Evolutionary conservation across 2,329 filamentous ascomycete species (phyloP).

Genomic region (Colletotrichum orchidophilum): DNA sequence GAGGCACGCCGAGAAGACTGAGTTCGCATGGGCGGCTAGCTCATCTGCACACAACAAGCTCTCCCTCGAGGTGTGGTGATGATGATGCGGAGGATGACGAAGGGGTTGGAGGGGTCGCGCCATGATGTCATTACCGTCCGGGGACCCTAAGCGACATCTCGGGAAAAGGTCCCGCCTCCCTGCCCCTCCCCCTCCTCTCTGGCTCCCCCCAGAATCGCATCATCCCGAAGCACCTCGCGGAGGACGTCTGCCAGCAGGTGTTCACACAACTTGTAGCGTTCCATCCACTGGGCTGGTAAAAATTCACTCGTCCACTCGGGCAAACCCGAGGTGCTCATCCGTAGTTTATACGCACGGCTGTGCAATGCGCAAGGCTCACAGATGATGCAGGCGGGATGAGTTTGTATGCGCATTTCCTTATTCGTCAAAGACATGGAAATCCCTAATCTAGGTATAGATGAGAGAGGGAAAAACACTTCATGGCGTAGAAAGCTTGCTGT

Average conservation of each 20-base stretch:
- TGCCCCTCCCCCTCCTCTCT: not conserved
- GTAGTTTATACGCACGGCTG: not conserved
- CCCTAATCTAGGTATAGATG: not conserved
- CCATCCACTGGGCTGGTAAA: not conserved
- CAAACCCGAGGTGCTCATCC: not conserved
- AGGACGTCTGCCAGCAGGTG: not conserved
- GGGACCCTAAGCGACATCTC: not conserved
- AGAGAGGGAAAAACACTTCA: not conserved
- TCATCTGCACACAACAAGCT: not conserved
- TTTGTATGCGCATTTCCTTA: not conserved
- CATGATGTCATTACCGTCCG: conserved; percentile 32
- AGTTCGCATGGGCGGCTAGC: not conserved
- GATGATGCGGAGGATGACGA: conserved; percentile 32
- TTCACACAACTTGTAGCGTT: not conserved
- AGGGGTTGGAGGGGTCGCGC: conserved; percentile 22
- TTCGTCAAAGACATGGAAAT: not conserved
- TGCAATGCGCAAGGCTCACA: not conserved
- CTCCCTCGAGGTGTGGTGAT: conserved; percentile 8
- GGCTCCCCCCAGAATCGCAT: not conserved
- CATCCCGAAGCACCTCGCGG: not conserved
- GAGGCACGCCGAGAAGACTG: conserved; percentile 13
- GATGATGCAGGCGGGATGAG: not conserved
- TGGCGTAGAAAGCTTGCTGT: not conserved
- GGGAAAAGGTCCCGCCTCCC: conserved; percentile 17
- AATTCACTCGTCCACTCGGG: not conserved